Evolutionary conservation across 169 alveolate genomes (phyloP).

Genomic region (Neospora caninum): DNA sequence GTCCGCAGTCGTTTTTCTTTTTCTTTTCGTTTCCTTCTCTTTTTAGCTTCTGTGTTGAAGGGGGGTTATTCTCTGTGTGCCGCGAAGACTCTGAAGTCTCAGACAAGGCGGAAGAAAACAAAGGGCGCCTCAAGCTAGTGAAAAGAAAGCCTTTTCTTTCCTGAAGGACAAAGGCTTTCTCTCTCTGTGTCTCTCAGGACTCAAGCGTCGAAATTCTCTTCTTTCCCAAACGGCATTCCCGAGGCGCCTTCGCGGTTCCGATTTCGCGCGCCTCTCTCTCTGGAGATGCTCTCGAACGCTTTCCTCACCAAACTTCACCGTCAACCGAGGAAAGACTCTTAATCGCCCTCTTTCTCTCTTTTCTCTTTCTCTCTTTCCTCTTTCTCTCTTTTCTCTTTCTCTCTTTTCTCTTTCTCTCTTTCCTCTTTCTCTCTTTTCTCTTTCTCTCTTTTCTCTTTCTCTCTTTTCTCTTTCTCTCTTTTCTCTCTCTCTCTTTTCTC

Average conservation of each 20-base stretch:
- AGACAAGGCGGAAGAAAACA: too few relatives aligned
- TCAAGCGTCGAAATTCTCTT: neutral
- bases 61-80: too few relatives aligned
- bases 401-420: neutral
- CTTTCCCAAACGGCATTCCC: neutral
- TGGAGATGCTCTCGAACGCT: too few relatives aligned
- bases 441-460: neutral
- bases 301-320: too few relatives aligned
- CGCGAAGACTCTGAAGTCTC: too few relatives aligned
- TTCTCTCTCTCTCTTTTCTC: neutral
- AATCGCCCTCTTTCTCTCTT: neutral
- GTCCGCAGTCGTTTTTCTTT: too few relatives aligned
- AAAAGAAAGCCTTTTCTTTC: too few relatives aligned
- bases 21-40: too few relatives aligned
- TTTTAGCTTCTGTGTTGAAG: too few relatives aligned
- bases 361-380: neutral
- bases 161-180: too few relatives aligned
- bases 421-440: neutral
- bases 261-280: neutral
- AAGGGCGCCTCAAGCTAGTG: too few relatives aligned
- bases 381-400: neutral
- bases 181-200: neutral
- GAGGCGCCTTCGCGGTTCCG: neutral
- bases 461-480: neutral
- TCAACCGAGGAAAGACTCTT: too few relatives aligned